Evolutionary conservation across 1,139 yeast species (phyloP).

Genomic region (Protomyces pachydermus): DNA sequence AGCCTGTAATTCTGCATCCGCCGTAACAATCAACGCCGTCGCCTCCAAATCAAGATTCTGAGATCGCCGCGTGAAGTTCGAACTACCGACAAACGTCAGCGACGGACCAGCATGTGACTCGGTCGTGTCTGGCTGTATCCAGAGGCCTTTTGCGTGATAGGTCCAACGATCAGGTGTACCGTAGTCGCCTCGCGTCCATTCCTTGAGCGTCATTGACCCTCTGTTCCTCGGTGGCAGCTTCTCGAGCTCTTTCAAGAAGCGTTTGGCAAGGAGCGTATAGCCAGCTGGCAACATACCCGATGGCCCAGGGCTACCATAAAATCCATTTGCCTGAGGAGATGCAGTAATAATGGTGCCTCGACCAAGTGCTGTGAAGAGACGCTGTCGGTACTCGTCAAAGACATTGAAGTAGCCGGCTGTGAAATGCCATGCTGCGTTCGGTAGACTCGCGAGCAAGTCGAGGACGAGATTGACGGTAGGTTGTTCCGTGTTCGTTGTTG

Average conservation of each 20-base stretch:
- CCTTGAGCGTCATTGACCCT: conserved; percentile 51
- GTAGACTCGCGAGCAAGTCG: conserved; percentile 52
- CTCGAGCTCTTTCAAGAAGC: conserved; percentile 57
- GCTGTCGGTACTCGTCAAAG: conserved; percentile 65
- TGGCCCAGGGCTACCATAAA: conserved; percentile 76
- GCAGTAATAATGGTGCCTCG: conserved; percentile 65
- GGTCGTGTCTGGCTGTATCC: conserved; percentile 59
- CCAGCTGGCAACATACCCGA: conserved; percentile 84
- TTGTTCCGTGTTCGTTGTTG: conserved; percentile 69
- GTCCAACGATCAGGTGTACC: conserved; percentile 89
- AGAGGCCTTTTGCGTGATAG: conserved; percentile 93
- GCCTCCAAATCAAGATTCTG: conserved; percentile 83
- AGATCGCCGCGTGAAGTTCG: conserved; percentile 62
- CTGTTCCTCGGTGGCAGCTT: conserved; percentile 37
- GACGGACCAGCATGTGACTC: conserved; percentile 28
- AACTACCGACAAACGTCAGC: conserved; percentile 17
- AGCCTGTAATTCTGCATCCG: conserved; percentile 54
- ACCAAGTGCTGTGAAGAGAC: conserved; percentile 57
- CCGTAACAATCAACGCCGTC: conserved; percentile 73
- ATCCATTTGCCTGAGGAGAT: conserved; percentile 69
- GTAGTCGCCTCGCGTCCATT: conserved; percentile 85
- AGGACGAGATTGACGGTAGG: conserved; percentile 44
- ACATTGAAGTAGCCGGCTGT: conserved; percentile 97
- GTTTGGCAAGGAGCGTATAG: conserved; percentile 68
- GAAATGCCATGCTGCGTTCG: conserved; percentile 67